Evolutionary conservation across 306 rosid species (phyloP).

Genomic region (Rosa lucieae): DNA sequence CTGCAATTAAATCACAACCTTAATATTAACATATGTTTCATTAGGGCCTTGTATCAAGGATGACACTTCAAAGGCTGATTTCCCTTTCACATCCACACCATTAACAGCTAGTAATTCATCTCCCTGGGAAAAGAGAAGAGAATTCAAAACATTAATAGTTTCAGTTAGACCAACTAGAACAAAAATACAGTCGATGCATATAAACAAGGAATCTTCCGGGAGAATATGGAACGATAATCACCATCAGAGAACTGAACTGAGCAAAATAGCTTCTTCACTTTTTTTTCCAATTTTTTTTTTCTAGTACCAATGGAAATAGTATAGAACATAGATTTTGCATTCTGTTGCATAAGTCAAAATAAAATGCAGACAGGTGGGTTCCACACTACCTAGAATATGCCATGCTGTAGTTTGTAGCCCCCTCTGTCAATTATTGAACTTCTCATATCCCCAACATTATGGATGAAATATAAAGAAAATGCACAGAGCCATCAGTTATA

Average conservation of each 20-base stretch:
- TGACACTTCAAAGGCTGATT: slow-evolving; percentile 90
- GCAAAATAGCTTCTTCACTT: neutral
- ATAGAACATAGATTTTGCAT: neutral
- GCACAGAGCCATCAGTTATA: neutral
- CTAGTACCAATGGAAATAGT: neutral
- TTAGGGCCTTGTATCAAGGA: slow-evolving; percentile 87
- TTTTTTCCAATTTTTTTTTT: neutral
- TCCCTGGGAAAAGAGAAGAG: slow-evolving; percentile 49
- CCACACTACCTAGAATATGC: neutral
- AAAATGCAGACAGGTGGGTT: neutral
- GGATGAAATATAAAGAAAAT: neutral
- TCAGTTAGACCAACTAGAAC: neutral
- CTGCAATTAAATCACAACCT: slow-evolving; percentile 58
- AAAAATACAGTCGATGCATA: neutral
- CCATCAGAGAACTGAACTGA: neutral
- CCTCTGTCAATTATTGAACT: neutral
- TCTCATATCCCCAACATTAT: neutral
- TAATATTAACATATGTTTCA: slow-evolving; percentile 80
- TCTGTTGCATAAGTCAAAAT: neutral
- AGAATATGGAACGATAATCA: neutral
- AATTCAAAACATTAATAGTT: neutral
- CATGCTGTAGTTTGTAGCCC: neutral
- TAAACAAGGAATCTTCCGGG: neutral
- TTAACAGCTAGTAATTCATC: slow-evolving; percentile 92
- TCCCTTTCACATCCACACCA: slow-evolving; percentile 69